Conservation (phyloP, 1,284 basidiomycete species). For the Leucoagaricus sp. region DNA sequence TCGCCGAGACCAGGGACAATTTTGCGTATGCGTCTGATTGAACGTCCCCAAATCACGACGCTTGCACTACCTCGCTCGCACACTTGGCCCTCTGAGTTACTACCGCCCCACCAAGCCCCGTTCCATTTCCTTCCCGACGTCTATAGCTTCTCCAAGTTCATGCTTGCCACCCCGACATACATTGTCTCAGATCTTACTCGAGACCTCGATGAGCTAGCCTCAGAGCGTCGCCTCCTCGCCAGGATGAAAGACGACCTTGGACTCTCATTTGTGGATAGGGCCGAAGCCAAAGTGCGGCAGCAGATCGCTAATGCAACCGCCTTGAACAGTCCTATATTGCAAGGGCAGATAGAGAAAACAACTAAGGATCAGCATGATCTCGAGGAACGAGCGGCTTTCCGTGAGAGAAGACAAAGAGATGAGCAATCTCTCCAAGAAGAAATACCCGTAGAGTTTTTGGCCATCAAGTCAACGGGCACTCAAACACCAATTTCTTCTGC, state of each 20-base stretch:
- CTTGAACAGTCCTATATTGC: constrained; percentile 65
- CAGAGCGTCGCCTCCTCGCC: constrained; percentile 65
- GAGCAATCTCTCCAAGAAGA: constrained; percentile 29
- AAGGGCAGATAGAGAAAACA: constrained; percentile 61
- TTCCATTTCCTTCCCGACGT: constrained; percentile 97
- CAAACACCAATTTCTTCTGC: constrained; percentile 26
- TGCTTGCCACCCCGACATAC: constrained; percentile 91
- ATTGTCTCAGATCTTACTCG: constrained; percentile 72
- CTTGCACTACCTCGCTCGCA: constrained; percentile 91
- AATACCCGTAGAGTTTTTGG: constrained; percentile 58
- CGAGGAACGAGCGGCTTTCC: constrained; percentile 38
- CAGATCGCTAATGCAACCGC: constrained; percentile 80
- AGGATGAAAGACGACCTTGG: constrained; percentile 77
- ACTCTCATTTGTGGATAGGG: constrained; percentile 79
- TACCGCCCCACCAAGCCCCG: constrained; percentile 90
- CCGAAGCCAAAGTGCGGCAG: constrained; percentile 71
- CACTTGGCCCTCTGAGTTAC: constrained; percentile 91
- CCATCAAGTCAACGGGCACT: constrained; percentile 31
- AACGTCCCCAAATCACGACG: constrained; percentile 92
- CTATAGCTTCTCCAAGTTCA: constrained; percentile 88
- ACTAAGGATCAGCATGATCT: constrained; percentile 61
- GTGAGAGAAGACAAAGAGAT: constrained; percentile 41
- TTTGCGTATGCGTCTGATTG: constrained; percentile 87
- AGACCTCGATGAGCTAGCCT: constrained; percentile 75
- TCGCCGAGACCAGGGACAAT: constrained; percentile 53